Conservation (phyloP, 768 basidiomycete species). For the Sporobolomyces roseus region DNA sequence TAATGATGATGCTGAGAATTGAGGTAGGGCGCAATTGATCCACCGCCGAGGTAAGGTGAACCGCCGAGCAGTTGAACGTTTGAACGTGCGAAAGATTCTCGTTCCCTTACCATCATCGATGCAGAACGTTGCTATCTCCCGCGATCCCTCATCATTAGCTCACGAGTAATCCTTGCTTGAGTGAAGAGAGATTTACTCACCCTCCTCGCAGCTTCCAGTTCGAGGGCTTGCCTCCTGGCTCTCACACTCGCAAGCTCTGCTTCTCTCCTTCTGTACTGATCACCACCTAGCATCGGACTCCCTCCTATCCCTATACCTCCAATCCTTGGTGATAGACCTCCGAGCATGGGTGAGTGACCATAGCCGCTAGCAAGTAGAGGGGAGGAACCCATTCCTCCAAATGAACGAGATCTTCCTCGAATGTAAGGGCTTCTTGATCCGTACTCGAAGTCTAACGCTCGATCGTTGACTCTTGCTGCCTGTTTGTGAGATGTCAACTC, state of each 20-base stretch:
- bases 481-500: too few species aligned
- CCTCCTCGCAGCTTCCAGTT: constrained; percentile 7
- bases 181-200: constrained; percentile 8
- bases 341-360: background rate
- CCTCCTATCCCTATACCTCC: background rate
- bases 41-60: too few species aligned
- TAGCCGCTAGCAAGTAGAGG: background rate
- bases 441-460: background rate
- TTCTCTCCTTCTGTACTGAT: constrained; percentile 7
- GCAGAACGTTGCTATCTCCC: background rate
- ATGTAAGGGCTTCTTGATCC: background rate
- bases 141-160: background rate
- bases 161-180: too few species aligned
- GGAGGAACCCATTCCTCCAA: background rate
- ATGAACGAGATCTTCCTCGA: constrained; percentile 2
- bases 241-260: background rate
- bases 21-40: too few species aligned
- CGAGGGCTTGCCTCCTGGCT: background rate
- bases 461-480: background rate
- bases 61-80: constrained; percentile 2
- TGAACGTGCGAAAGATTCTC: background rate
- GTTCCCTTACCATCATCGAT: background rate
- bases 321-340: background rate
- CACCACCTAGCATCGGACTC: background rate
- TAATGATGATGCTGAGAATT: background rate